phyloP scores from a whole-genome alignment of 1,284 basidiomycete genomes.

The Sanguinoderma infundibulare region DNA sequence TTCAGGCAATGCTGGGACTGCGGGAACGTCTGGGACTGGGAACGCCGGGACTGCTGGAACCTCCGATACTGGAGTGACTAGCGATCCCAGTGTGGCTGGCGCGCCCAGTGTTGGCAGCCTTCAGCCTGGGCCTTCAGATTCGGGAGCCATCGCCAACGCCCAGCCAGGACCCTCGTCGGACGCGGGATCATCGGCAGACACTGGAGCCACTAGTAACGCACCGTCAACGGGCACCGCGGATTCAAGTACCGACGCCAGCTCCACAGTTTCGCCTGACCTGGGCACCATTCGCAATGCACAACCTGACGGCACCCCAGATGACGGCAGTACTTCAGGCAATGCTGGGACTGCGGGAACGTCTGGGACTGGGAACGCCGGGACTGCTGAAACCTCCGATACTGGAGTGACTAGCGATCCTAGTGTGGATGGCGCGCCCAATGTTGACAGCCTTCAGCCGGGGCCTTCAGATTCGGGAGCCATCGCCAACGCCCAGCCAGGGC shows the following conservation, averaged over 20 bases:
- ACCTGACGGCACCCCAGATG: not conserved
- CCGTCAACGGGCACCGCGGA: too few relatives aligned
- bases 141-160: too few relatives aligned
- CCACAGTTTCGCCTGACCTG: too few relatives aligned
- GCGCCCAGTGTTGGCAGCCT: not conserved
- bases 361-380: too few relatives aligned
- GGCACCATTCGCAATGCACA: not conserved
- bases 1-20: not conserved
- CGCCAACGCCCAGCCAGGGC: too few relatives aligned
- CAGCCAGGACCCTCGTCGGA: too few relatives aligned
- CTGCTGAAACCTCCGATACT: not conserved
- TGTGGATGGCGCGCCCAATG: not conserved
- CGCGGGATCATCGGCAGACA: too few relatives aligned
- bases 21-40: not conserved
- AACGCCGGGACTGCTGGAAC: too few relatives aligned
- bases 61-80: not conserved
- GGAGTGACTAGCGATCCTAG: not conserved
- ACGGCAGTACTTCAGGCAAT: too few relatives aligned
- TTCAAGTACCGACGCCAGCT: too few relatives aligned
- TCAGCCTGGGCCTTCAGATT: not conserved
- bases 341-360: not conserved
- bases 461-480: not conserved
- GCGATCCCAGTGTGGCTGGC: not conserved
- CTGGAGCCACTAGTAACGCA: not conserved
- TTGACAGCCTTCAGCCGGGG: not conserved